Evolutionary conservation across 805 yeast genomes (phyloP).

Genomic region (Metschnikowia bowlesiae): DNA sequence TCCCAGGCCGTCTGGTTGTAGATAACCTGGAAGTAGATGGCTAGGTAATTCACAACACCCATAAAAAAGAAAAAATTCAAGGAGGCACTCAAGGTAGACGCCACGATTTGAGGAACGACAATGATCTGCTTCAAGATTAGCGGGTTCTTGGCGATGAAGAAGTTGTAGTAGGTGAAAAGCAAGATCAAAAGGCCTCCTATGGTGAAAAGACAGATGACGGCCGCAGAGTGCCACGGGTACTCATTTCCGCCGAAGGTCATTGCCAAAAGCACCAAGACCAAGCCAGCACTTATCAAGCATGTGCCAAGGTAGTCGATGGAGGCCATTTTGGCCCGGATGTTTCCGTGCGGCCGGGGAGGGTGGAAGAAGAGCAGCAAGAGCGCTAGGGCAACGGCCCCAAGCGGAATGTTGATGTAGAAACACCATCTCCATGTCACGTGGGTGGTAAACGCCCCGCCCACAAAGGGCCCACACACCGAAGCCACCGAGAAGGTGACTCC

Average conservation of each 20-base stretch:
- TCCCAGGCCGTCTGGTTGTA: constrained; percentile 30
- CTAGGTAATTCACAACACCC: constrained; percentile 28
- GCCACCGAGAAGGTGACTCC: constrained; percentile 47
- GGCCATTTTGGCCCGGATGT: constrained; percentile 32
- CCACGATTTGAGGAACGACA: constrained; percentile 28
- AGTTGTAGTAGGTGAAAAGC: constrained; percentile 38
- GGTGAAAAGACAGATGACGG: constrained; percentile 46
- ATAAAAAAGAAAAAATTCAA: constrained; percentile 40
- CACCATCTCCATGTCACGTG: constrained; percentile 73
- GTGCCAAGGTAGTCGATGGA: constrained; percentile 50
- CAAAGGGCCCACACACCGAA: constrained; percentile 55
- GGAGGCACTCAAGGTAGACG: constrained; percentile 35
- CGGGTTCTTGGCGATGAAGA: constrained; percentile 41
- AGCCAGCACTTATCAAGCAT: constrained; percentile 36
- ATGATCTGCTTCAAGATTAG: constrained; percentile 43
- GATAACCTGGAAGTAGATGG: constrained; percentile 39
- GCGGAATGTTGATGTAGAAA: constrained; percentile 64
- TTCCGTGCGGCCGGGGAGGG: constrained; percentile 45
- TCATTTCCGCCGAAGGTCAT: constrained; percentile 53
- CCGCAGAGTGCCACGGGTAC: constrained; percentile 52
- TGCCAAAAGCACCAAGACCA: constrained; percentile 45
- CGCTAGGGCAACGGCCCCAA: constrained; percentile 50
- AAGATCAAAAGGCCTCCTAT: constrained; percentile 39
- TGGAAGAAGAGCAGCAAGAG: constrained; percentile 38
- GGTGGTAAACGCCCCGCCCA: constrained; percentile 63